These are phyloP conservation scores for Daldinia sp. DNA, from an alignment of 2,329 filamentous ascomycete species.

Conservation along the genomic window DNA sequence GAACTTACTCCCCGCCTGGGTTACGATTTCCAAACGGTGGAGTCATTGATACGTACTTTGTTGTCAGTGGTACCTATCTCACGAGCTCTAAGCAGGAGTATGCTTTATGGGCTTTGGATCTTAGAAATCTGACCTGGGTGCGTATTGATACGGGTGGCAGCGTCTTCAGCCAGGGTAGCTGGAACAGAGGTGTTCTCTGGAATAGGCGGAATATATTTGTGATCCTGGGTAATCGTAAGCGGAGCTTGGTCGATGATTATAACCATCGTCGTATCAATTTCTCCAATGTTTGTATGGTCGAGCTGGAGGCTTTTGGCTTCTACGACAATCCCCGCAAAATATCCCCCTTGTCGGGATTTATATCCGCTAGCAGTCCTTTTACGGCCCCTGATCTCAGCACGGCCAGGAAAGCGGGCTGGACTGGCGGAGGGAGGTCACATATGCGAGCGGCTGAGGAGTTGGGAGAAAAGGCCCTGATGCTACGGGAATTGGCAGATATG, in stretches of 20 bases:
- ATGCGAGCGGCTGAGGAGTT: conserved; percentile 85
- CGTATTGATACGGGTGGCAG: conserved; percentile 94
- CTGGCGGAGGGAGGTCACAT: conserved; percentile 80
- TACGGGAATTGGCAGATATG: conserved; percentile 95
- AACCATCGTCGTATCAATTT: conserved; percentile 99
- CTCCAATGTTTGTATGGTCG: conserved; percentile 94
- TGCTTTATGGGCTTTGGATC: conserved; percentile 92
- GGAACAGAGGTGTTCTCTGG: conserved; percentile 97
- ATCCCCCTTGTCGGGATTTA: conserved; percentile 82
- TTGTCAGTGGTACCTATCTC: conserved; percentile 96
- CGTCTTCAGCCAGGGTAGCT: conserved; percentile 96
- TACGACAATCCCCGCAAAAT: conserved; percentile 93
- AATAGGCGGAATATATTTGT: conserved; percentile 94
- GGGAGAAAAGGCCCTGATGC: conserved; percentile 80
- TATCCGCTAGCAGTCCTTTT: conserved; percentile 82
- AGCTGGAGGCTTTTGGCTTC: conserved; percentile 95
- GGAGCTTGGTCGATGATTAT: conserved; percentile 96
- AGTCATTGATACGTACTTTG: conserved; percentile 94
- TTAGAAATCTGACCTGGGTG: conserved; percentile 90
- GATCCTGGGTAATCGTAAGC: conserved; percentile 91
- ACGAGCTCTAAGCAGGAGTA: conserved; percentile 99
- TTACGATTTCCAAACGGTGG: conserved; percentile 96
- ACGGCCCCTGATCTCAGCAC: conserved; percentile 68
- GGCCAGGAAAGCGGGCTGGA: conserved; percentile 70
- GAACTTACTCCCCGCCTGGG: conserved; percentile 87